A percentile compares a stretch with the other conserved stretches of the same genome.
Conservation (phyloP, 2,329 filamentous ascomycete species). For the Juglanconis juglandina region DNA sequence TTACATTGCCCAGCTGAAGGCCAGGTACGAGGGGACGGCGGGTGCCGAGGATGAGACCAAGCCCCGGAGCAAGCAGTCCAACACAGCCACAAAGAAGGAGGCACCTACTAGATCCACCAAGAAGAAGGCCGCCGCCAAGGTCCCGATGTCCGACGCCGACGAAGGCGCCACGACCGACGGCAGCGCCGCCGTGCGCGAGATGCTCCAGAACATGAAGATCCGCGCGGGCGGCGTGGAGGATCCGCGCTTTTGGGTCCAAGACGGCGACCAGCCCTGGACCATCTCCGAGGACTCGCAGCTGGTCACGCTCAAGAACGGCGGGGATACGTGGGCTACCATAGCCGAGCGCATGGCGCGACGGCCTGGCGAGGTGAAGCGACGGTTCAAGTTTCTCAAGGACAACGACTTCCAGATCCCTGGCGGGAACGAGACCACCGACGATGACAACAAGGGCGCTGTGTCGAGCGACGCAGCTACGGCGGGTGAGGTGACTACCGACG, state of each 20-base stretch:
- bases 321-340: background rate
- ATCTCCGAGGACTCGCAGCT: conserved; percentile 21
- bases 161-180: background rate
- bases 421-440: conserved; percentile 3
- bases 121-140: background rate
- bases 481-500: too few relatives aligned
- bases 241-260: background rate
- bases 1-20: conserved; percentile 10
- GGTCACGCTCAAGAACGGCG: conserved; percentile 20
- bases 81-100: background rate
- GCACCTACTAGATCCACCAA: too few relatives aligned
- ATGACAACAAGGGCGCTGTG: too few relatives aligned
- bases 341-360: background rate
- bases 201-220: conserved; percentile 13
- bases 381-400: background rate
- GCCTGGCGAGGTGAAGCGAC: background rate
- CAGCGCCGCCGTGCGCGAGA: conserved; percentile 4
- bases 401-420: background rate
- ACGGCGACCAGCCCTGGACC: conserved; percentile 15
- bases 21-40: background rate
- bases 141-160: background rate
- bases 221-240: conserved; percentile 6
- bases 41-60: background rate
- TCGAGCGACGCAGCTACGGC: too few relatives aligned
- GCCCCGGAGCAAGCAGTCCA: background rate